Percentiles rank a stretch among this genome's conserved stretches.
Conservation (phyloP, 2,329 filamentous ascomycete genomes). For the Sarocladium strictum region DNA sequence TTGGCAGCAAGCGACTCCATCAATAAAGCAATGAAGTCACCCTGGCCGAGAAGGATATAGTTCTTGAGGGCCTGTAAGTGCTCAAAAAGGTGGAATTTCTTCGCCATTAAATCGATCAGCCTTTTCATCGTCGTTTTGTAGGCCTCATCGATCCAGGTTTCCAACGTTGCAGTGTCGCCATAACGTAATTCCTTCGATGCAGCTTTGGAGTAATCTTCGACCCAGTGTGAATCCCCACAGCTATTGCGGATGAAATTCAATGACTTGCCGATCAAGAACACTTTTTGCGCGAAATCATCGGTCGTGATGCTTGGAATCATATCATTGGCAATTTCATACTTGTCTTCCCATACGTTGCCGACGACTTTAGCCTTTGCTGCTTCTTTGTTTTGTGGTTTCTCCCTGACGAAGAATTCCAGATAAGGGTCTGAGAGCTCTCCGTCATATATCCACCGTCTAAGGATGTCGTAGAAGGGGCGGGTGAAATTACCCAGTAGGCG, state of each 20-base stretch:
- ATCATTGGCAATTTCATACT: slow-evolving; percentile 76
- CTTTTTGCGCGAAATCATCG: slow-evolving; percentile 87
- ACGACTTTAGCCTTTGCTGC: slow-evolving; percentile 53
- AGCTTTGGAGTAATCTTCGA: slow-evolving; percentile 88
- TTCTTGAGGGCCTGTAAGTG: slow-evolving; percentile 89
- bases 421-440: slow-evolving; percentile 97
- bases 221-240: slow-evolving; percentile 90
- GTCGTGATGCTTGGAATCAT: slow-evolving; percentile 95
- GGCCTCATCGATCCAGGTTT: slow-evolving; percentile 90
- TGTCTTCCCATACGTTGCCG: slow-evolving; percentile 96
- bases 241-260: slow-evolving; percentile 97
- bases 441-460: slow-evolving; percentile 96
- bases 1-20: slow-evolving; percentile 96
- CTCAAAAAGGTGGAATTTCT: slow-evolving; percentile 91
- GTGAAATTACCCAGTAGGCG: slow-evolving; percentile 82
- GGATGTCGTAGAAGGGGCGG: slow-evolving; percentile 91
- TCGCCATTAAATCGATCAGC: slow-evolving; percentile 86
- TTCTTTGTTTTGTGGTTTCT: slow-evolving; percentile 56
- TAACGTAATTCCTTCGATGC: slow-evolving; percentile 89
- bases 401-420: slow-evolving; percentile 88
- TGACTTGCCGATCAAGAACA: slow-evolving; percentile 95
- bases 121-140: slow-evolving; percentile 98
- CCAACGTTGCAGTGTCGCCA: slow-evolving; percentile 85
- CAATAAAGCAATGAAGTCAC: slow-evolving; percentile 92
- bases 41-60: slow-evolving; percentile 89